These are phyloP conservation scores for Linaria vulgaris DNA, from an alignment of 257 asterid genomes.

Conservation along the genomic window DNA sequence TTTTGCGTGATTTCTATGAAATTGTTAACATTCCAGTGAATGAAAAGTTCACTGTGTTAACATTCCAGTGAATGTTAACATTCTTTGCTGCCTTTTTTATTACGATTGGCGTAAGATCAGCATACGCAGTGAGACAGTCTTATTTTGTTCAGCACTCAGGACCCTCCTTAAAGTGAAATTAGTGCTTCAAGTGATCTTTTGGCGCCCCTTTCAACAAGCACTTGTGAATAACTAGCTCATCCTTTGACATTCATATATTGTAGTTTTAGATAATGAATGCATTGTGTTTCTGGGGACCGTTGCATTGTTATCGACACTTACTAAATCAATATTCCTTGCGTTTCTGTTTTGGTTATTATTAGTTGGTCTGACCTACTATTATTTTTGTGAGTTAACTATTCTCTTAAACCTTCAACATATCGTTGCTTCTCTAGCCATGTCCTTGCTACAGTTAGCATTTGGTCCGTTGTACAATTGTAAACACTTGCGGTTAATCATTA, in stretches of 20 bases:
- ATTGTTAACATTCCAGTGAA: background rate
- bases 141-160: background rate
- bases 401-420: background rate
- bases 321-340: too few relatives aligned
- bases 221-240: too few relatives aligned
- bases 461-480: background rate
- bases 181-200: too few relatives aligned
- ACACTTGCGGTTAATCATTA: background rate
- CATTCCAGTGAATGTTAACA: background rate
- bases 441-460: background rate
- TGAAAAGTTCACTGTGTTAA: background rate
- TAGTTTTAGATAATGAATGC: too few relatives aligned
- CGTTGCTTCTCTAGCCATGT: background rate
- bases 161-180: background rate
- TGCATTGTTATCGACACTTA: background rate
- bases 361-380: background rate
- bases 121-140: background rate
- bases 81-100: too few relatives aligned
- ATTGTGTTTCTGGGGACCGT: background rate
- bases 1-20: too few relatives aligned
- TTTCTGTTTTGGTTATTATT: background rate
- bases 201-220: too few relatives aligned
- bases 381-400: background rate
- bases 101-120: background rate
- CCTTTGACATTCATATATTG: too few relatives aligned